phyloP scores from a whole-genome alignment of 371 early-diverging fungal species.

The Gilbertella persicaria region DNA sequence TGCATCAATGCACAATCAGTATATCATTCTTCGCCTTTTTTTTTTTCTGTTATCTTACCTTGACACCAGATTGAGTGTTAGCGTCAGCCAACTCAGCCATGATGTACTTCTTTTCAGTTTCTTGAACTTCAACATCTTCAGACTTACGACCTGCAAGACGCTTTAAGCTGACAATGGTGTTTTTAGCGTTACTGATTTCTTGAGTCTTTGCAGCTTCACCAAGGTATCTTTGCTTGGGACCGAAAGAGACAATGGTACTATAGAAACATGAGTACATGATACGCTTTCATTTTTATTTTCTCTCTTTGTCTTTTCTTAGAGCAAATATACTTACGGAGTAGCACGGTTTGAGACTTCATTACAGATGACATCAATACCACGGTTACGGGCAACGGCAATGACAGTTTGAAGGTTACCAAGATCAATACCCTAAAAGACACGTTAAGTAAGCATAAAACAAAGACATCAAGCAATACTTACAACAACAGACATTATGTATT shows the following conservation, averaged over 20 bases:
- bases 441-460: background rate
- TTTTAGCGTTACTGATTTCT: conserved; percentile 94
- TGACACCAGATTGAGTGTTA: conserved; percentile 84
- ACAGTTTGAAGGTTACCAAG: conserved; percentile 94
- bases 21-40: background rate
- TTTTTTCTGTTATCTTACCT: conserved; percentile 44
- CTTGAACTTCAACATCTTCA: conserved; percentile 86
- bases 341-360: conserved; percentile 97
- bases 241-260: conserved; percentile 91
- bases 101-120: conserved; percentile 80
- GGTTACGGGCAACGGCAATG: conserved; percentile 96
- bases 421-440: conserved; percentile 79
- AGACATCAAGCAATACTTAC: conserved; percentile 30
- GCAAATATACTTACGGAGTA: conserved; percentile 78
- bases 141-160: conserved; percentile 94
- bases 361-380: conserved; percentile 96
- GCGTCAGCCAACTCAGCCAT: conserved; percentile 81
- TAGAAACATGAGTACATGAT: background rate
- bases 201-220: conserved; percentile 96
- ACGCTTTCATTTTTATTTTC: background rate
- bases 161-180: conserved; percentile 93
- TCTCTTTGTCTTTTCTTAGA: background rate
- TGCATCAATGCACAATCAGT: background rate
- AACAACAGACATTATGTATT: conserved; percentile 46
- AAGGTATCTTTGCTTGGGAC: conserved; percentile 91